A percentile compares a stretch with the other conserved stretches of the same genome.
These are phyloP conservation scores for Pseudonitzschia multiseries DNA, from an alignment of 108 stramenopile species.

Conservation along the genomic window DNA sequence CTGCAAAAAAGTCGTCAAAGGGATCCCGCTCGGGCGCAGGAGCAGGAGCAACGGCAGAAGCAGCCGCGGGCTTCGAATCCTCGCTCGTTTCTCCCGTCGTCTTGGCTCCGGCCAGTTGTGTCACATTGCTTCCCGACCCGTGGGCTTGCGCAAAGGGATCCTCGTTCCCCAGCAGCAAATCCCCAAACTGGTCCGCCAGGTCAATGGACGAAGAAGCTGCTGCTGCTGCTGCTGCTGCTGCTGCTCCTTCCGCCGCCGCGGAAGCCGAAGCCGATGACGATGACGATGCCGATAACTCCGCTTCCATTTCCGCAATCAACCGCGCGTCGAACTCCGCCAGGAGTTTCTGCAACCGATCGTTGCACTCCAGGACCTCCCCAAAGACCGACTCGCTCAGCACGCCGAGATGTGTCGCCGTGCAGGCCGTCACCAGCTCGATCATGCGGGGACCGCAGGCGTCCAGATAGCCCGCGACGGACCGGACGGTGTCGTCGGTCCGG, in stretches of 20 bases:
- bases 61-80: conserved; percentile 10
- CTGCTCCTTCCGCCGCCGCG: background rate
- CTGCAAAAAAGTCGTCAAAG: conserved; percentile 55
- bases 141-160: conserved; percentile 3
- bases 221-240: too few species aligned
- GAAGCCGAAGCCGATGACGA: background rate
- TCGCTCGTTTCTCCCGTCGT: conserved; percentile 19
- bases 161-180: conserved; percentile 25
- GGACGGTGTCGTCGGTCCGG: conserved; percentile 51
- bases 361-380: conserved; percentile 67
- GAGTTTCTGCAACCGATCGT: conserved; percentile 68
- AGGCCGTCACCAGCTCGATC: conserved; percentile 78
- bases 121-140: background rate
- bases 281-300: conserved; percentile 43
- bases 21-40: conserved; percentile 14
- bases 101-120: conserved; percentile 17
- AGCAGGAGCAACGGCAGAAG: background rate
- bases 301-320: conserved; percentile 42
- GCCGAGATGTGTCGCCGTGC: conserved; percentile 47
- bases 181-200: conserved; percentile 23
- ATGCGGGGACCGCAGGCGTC: conserved; percentile 86
- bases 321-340: conserved; percentile 49
- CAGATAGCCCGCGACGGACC: conserved; percentile 75
- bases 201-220: too few species aligned
- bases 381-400: conserved; percentile 61